These are phyloP conservation scores for Plasmodium reichenowi DNA, from an alignment of 169 alveolate genomes.

Conservation along the genomic window DNA sequence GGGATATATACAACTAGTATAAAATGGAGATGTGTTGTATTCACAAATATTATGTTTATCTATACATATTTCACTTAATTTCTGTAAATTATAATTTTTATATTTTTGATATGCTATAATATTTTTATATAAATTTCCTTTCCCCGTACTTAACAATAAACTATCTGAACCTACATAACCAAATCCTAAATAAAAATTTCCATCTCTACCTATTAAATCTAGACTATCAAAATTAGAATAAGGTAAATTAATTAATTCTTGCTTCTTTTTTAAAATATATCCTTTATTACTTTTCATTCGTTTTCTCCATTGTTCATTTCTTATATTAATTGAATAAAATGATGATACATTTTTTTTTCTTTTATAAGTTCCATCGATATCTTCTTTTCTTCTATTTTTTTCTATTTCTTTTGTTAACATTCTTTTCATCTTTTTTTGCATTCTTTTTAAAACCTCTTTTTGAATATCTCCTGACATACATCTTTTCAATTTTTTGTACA, in stretches of 20 bases:
- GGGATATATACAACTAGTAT: constrained; percentile 51
- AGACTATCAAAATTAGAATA: constrained; percentile 84
- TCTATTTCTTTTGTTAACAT: not conserved
- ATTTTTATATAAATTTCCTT: constrained; percentile 85
- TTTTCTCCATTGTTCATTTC: constrained; percentile 18
- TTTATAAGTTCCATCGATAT: not conserved
- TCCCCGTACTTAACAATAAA: constrained; percentile 81
- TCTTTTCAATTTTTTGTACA: not conserved
- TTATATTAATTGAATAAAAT: constrained; percentile 6
- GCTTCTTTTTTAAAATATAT: constrained; percentile 61
- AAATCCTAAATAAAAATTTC: constrained; percentile 88
- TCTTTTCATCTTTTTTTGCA: not conserved
- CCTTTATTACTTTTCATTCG: constrained; percentile 71
- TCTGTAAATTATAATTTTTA: constrained; percentile 43
- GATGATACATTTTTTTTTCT: not conserved
- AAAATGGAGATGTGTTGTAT: constrained; percentile 58
- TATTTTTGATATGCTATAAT: constrained; percentile 71
- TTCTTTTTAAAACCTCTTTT: not conserved
- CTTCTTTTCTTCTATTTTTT: constrained; percentile 2
- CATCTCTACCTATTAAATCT: constrained; percentile 90
- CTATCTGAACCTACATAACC: constrained; percentile 87
- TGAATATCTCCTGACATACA: not conserved
- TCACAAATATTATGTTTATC: constrained; percentile 69
- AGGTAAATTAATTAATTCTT: constrained; percentile 77
- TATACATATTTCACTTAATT: constrained; percentile 69